phyloP scores from a whole-genome alignment of 306 rosid genomes.

The Phaseolus lunatus region DNA sequence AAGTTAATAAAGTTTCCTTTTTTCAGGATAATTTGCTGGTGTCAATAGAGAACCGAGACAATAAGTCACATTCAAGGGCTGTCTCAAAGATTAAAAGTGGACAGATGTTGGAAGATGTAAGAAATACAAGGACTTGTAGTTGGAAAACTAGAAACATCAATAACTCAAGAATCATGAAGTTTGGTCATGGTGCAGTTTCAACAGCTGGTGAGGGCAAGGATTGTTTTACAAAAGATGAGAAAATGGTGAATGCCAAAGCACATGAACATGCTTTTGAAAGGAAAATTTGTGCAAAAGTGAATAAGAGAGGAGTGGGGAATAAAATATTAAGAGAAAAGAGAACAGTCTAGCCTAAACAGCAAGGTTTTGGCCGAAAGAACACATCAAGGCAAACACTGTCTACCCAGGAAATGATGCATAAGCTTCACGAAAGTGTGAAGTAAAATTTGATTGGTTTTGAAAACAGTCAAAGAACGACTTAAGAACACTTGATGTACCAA shows the following conservation, averaged over 20 bases:
- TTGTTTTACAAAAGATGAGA: background rate
- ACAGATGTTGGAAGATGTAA: background rate
- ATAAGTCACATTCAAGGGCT: slow-evolving; percentile 25
- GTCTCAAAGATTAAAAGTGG: slow-evolving; percentile 17
- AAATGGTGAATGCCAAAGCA: background rate
- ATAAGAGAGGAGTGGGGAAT: background rate
- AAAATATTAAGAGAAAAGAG: background rate
- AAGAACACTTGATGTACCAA: background rate
- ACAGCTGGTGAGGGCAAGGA: background rate
- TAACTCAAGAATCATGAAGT: background rate
- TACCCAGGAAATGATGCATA: background rate
- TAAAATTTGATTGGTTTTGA: background rate
- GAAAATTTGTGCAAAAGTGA: background rate
- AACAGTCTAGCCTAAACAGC: background rate
- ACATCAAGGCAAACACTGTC: background rate
- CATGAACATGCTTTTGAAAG: background rate
- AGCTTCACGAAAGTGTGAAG: background rate
- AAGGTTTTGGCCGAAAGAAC: background rate
- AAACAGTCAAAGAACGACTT: background rate
- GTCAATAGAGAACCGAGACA: slow-evolving; percentile 8
- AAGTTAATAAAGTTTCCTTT: background rate
- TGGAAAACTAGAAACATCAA: background rate
- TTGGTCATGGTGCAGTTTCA: background rate
- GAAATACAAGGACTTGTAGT: background rate
- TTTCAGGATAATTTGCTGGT: slow-evolving; percentile 49